Percentiles rank a stretch among this genome's conserved stretches.
Evolutionary conservation across 2,329 filamentous ascomycete genomes (phyloP).

Genomic region (Cordyceps cicadae): DNA sequence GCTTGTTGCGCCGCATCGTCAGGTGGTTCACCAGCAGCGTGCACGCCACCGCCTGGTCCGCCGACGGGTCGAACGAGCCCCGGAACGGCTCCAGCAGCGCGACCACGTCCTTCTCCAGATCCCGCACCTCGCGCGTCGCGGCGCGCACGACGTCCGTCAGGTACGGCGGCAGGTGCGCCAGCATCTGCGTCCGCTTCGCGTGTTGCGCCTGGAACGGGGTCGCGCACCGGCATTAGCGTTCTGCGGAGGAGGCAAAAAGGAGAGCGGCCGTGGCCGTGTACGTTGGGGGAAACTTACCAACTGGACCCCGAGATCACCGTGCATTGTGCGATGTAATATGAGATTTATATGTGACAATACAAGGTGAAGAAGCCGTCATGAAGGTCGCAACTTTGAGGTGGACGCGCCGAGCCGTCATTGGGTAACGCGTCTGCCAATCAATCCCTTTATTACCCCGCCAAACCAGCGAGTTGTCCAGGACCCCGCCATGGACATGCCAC

Average conservation of each 20-base stretch:
- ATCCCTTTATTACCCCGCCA: conserved; percentile 15
- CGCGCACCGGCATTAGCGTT: background rate
- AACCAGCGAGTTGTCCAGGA: background rate
- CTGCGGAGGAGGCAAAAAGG: conserved; percentile 14
- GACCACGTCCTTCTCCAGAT: conserved; percentile 78
- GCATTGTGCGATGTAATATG: conserved; percentile 47
- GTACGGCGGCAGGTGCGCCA: conserved; percentile 81
- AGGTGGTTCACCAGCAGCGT: conserved; percentile 88
- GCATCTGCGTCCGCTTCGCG: conserved; percentile 86
- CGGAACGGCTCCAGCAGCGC: conserved; percentile 74
- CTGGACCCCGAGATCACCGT: conserved; percentile 81
- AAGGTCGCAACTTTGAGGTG: background rate
- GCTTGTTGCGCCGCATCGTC: conserved; percentile 91
- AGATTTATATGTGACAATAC: too few relatives aligned
- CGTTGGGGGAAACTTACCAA: conserved; percentile 50
- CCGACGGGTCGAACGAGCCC: conserved; percentile 74
- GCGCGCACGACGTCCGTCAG: conserved; percentile 84
- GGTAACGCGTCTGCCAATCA: conserved; percentile 13
- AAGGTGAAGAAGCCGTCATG: background rate
- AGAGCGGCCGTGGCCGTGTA: background rate
- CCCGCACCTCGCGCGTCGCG: conserved; percentile 84
- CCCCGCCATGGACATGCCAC: conserved; percentile 2
- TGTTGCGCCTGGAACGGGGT: conserved; percentile 67
- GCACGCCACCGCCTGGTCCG: conserved; percentile 76
- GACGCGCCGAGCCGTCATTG: background rate